Evolutionary conservation across 2,329 filamentous ascomycete genomes (phyloP).

Genomic region (Colletotrichum liaoningense): DNA sequence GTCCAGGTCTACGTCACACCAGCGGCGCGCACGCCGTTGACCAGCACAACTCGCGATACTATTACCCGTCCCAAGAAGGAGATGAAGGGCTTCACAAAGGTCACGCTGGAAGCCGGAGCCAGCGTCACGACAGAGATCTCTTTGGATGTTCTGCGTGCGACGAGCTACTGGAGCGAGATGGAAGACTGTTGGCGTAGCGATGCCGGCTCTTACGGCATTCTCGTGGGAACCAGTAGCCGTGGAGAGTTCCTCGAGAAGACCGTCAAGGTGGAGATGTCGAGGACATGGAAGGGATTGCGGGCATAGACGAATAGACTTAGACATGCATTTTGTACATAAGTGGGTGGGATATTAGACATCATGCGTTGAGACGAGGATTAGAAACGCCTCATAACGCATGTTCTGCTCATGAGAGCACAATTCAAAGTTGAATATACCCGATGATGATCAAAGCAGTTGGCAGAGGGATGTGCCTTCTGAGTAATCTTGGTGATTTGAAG

Average conservation of each 20-base stretch:
- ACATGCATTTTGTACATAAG: background rate
- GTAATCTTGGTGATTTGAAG: too few species aligned
- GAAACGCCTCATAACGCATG: background rate
- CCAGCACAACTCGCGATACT: constrained; percentile 34
- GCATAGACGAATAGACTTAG: constrained; percentile 1
- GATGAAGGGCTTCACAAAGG: constrained; percentile 57
- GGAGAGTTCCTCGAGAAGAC: constrained; percentile 37
- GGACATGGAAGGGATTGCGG: constrained; percentile 28
- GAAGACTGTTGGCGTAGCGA: constrained; percentile 52
- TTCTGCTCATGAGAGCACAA: background rate
- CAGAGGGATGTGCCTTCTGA: background rate
- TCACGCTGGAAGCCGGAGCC: constrained; percentile 49
- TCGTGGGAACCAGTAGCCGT: constrained; percentile 48
- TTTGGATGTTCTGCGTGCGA: constrained; percentile 48
- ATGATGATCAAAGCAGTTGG: background rate
- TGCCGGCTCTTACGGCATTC: constrained; percentile 49
- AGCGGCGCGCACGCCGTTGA: constrained; percentile 38
- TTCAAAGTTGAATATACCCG: too few species aligned
- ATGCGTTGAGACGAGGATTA: background rate
- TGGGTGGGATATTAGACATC: background rate
- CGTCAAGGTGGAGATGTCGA: constrained; percentile 32
- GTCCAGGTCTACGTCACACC: constrained; percentile 46
- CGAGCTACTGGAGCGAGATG: constrained; percentile 54
- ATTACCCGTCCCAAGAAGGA: constrained; percentile 53
- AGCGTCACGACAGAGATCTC: constrained; percentile 44